Base-by-base conservation (phyloP, 73 alveolate species). In the Strombidium stylifer region DNA sequence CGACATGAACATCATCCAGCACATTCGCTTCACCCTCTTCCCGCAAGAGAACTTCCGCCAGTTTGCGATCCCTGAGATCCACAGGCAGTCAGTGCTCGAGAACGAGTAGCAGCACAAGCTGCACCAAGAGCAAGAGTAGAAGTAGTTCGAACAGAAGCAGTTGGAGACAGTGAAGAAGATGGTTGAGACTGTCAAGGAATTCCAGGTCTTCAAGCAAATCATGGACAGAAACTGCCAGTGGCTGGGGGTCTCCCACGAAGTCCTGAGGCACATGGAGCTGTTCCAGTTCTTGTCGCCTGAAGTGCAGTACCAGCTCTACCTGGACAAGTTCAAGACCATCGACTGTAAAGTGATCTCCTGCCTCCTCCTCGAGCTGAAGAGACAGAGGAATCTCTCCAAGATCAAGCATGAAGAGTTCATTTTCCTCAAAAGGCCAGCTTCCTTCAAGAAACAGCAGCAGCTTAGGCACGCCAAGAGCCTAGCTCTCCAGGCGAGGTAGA, bases 341-440 rank as follows among this genome's bases (percentile, higher is more conserved):
- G 78, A 64, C 48, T 64, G 78, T 54, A 1, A 64, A 54, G 15
- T 64, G 4, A 2, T 64, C 28, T 41, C 28, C 53, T 26, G 55
- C 10, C 41, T 64, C 66, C n/a, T 64, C 14, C 42, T 41, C 23
- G 78, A 64, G 31, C 6, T 46, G 6, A 37, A 28, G 55, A 25
- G 78, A 12, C 35, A 12, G 19, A 42, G 47, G 28, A 46, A 62
- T 3, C 66, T 28, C 16, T 18, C 45, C 49, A 64, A 64, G 37
- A 44, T 64, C 14, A 55, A 64, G 41, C 66, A 64, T 26, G 78
- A 64, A 1, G 55, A 64, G 10, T 64, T 3, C 66, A 64, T 64
- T 3, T 64, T 64, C 26, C 42, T 64, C 1, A 64, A 65, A 23
- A 64, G 78, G 47, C 55, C 78, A 16, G 15, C 45, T 2, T 15